Percentiles rank a stretch among this genome's conserved stretches.
These are phyloP conservation scores for Tetragonia tetragonoides DNA, from an alignment of 148 eudicot species.

Conservation along the genomic window DNA sequence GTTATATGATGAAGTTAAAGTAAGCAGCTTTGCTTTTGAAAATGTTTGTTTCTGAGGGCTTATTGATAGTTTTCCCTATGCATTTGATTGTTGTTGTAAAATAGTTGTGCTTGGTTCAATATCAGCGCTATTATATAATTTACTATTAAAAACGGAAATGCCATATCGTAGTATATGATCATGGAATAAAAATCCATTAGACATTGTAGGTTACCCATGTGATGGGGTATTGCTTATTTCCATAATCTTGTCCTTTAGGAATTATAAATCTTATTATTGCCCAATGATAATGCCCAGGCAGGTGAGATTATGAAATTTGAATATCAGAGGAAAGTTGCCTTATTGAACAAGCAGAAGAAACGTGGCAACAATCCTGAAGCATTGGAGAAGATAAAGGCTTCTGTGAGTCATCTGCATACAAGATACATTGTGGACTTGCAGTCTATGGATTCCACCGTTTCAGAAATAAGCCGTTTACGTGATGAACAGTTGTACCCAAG, in stretches of 20 bases:
- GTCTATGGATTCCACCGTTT: conserved; percentile 95
- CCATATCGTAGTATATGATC: background rate
- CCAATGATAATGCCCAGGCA: conserved; percentile 49
- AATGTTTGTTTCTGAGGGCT: background rate
- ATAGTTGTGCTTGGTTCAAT: background rate
- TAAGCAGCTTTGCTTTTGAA: conserved; percentile 23
- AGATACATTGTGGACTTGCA: conserved; percentile 98
- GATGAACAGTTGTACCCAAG: conserved; percentile 85
- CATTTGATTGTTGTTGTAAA: background rate
- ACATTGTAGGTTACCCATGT: background rate
- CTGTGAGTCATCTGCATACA: conserved; percentile 91
- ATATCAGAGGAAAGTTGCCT: conserved; percentile 81
- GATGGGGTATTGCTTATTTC: conserved; percentile 1
- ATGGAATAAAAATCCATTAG: background rate
- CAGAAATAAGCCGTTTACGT: conserved; percentile 84
- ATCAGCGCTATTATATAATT: too few relatives aligned
- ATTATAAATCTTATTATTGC: background rate
- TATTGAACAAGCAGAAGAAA: conserved; percentile 79
- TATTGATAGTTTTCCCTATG: background rate
- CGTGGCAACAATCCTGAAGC: conserved; percentile 60
- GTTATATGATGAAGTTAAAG: conserved; percentile 96
- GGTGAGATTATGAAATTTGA: conserved; percentile 93
- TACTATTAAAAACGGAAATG: too few relatives aligned
- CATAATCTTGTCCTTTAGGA: background rate
- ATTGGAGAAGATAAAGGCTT: conserved; percentile 89